Evolutionary conservation across 2,329 filamentous ascomycete genomes (phyloP), one percentile per base, ranked within the genome.

Genomic region (Colletotrichum sp.): DNA sequence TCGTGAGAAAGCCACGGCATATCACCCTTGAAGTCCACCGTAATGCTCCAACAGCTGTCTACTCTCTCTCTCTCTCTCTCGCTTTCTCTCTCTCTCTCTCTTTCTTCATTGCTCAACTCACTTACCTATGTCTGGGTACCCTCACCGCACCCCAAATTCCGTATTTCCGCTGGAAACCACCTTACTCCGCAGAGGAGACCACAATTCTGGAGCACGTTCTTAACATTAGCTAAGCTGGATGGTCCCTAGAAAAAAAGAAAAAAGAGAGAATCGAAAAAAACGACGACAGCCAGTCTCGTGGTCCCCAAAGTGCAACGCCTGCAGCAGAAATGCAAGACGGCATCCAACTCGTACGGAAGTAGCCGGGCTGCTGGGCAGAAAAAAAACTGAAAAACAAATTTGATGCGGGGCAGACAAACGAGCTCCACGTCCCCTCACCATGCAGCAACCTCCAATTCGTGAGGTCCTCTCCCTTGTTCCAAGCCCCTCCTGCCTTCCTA

Each of bases 321-420:
- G 69, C 72, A 72, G 69, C 57, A 55, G 39, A 21, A 49, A 49
- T 49, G 44, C 44, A 21, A 21, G 44, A 49, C 44, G 44, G 44
- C 10, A 12, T 49, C n/a, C 28, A 39, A 59, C 66, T 63, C 57
- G 49, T 16, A 32, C n/a, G 69, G 69, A 72, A 68, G 26, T 44
- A 63, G 36, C 72, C 63, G 59, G 32, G 64, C 49, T 80, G 80
- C 79, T 80, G 76, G 67, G 78, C 78, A 72, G 72, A 76, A 79
- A 36, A 80, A 82, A 26, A 59, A 18, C 21, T 8, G 18, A 83
- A 82, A 79, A 77, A 30, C n/a, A 21, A 69, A 21, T 49, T 49
- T 52, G 18, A 66, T 57, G 59, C 71, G 59, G 71, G 71, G 71
- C 67, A 65, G n/a, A 21, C 44, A 21, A 49, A 49, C 44, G 44